Conservation (phyloP, 768 basidiomycete genomes). For the Hydnomerulius pinastri region DNA sequence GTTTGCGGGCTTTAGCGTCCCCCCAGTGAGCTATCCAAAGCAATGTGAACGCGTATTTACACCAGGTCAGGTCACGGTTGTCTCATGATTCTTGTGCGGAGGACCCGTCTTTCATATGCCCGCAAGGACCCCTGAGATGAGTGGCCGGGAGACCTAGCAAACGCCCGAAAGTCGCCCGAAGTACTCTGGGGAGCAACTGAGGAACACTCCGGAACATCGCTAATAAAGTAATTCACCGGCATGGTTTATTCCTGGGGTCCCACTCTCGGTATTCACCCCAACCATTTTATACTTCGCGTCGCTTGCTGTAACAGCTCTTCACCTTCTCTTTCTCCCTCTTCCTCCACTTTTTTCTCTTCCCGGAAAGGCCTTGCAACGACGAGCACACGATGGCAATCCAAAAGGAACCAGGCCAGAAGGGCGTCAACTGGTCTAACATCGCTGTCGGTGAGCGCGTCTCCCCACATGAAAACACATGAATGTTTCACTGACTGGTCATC, state of each 20-base stretch:
- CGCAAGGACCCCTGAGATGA: no score
- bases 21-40: no score
- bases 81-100: no score
- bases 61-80: no score
- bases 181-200: no score
- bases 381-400: slow-evolving; percentile 68
- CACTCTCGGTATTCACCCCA: not conserved
- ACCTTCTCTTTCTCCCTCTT: slow-evolving; percentile 6
- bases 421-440: slow-evolving; percentile 93
- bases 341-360: slow-evolving; percentile 13
- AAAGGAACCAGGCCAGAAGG: slow-evolving; percentile 88
- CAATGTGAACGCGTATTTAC: no score
- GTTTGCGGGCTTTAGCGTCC: no score
- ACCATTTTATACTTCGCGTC: slow-evolving; percentile 9
- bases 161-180: no score
- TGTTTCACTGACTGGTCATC: slow-evolving; percentile 19
- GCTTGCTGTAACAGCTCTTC: slow-evolving; percentile 4
- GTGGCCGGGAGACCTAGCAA: no score
- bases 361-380: slow-evolving; percentile 12
- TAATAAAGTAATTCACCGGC: not conserved
- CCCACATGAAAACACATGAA: slow-evolving; percentile 15
- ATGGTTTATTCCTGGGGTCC: not conserved
- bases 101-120: no score
- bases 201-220: not conserved
- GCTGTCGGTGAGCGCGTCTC: slow-evolving; percentile 72